Percentiles rank a stretch among this genome's conserved stretches.
phyloP scores from a whole-genome alignment of 352 stramenopile genomes.

The Detonula confervacea region DNA sequence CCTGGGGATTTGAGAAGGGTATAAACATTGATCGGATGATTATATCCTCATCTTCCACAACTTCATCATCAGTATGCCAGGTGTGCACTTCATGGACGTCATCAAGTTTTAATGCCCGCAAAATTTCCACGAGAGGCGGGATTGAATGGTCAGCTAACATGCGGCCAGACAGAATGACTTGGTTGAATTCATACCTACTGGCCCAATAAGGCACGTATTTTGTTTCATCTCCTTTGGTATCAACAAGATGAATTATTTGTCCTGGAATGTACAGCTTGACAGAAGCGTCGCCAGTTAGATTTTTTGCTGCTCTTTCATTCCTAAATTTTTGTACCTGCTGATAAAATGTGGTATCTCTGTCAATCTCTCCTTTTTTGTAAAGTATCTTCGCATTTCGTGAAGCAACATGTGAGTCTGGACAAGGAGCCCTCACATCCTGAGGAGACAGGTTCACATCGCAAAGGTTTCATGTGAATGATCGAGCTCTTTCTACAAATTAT shows the following conservation, averaged over 20 bases:
- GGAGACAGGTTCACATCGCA: background rate
- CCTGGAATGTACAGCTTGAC: slow-evolving; percentile 58
- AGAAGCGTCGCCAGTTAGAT: slow-evolving; percentile 28
- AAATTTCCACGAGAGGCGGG: slow-evolving; percentile 35
- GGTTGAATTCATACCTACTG: slow-evolving; percentile 58
- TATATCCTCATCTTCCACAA: slow-evolving; percentile 9
- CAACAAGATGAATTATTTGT: slow-evolving; percentile 53
- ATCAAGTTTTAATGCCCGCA: slow-evolving; percentile 43
- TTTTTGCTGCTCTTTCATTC: slow-evolving; percentile 50
- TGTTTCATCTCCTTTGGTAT: slow-evolving; percentile 47
- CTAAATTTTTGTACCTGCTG: slow-evolving; percentile 42
- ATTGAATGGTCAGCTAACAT: slow-evolving; percentile 56
- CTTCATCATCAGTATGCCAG: slow-evolving; percentile 13
- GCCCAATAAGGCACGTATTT: slow-evolving; percentile 58
- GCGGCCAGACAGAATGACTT: slow-evolving; percentile 44
- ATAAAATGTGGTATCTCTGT: slow-evolving; percentile 50
- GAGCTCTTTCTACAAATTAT: too few relatives aligned
- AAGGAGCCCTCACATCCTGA: slow-evolving; percentile 19
- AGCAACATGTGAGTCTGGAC: slow-evolving; percentile 27
- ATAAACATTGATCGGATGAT: too few relatives aligned
- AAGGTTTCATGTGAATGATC: background rate
- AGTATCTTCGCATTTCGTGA: slow-evolving; percentile 45
- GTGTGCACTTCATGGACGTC: slow-evolving; percentile 41
- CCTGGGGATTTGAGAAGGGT: slow-evolving; percentile 49
- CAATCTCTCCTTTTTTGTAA: slow-evolving; percentile 35